phyloP scores from a whole-genome alignment of 164 flowering plant genomes.

The Magnolia kwangsiensis region DNA sequence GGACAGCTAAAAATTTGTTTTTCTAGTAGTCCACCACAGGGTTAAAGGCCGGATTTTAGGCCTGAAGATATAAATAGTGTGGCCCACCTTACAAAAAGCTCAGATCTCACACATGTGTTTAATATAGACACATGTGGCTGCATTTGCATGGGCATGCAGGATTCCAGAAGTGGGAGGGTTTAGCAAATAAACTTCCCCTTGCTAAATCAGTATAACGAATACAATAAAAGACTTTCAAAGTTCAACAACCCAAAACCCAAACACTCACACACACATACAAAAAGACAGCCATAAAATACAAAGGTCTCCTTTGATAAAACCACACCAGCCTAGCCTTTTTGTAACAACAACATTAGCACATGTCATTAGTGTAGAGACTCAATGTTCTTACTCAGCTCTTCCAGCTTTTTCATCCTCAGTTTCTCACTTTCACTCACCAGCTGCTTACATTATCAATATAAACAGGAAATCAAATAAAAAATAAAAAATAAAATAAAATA shows the following conservation, averaged over 20 bases:
- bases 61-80: no score
- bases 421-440: constrained; percentile 81
- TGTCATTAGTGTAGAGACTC: constrained; percentile 38
- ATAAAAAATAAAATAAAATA: background rate
- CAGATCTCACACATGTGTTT: no score
- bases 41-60: no score
- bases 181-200: no score
- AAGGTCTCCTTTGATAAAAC: constrained; percentile 21
- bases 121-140: no score
- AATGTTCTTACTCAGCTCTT: constrained; percentile 76
- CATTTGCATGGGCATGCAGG: no score
- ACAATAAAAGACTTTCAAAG: background rate
- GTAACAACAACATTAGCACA: constrained; percentile 7
- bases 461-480: background rate
- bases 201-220: no score
- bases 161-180: no score
- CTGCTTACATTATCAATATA: constrained; percentile 25
- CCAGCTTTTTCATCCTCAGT: constrained; percentile 78
- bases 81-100: no score
- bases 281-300: background rate
- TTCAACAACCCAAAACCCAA: constrained; percentile 7
- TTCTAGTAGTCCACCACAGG: no score
- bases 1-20: no score
- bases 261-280: constrained; percentile 3
- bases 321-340: constrained; percentile 20